Conservation (phyloP, 1,284 basidiomycete genomes). For the Ustilago trichophora region DNA sequence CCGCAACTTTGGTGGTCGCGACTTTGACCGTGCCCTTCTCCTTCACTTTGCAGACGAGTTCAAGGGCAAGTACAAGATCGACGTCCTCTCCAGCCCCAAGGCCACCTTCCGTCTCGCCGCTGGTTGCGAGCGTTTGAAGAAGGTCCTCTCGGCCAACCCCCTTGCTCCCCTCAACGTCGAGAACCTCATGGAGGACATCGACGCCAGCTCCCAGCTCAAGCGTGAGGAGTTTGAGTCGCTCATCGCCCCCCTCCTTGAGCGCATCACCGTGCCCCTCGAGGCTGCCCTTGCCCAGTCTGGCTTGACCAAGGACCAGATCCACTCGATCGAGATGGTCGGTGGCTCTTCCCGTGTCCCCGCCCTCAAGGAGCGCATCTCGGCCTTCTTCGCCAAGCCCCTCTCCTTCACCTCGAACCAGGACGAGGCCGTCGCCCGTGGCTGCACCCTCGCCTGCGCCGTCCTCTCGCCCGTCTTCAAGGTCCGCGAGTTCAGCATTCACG, state of each 20-base stretch:
- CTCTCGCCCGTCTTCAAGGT: slow-evolving; percentile 66
- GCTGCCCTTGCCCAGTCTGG: slow-evolving; percentile 61
- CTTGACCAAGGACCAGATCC: slow-evolving; percentile 62
- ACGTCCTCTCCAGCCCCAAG: slow-evolving; percentile 64
- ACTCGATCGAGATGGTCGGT: slow-evolving; percentile 64
- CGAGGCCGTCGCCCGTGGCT: slow-evolving; percentile 63
- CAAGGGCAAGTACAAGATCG: slow-evolving; percentile 67
- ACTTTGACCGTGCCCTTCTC: slow-evolving; percentile 66
- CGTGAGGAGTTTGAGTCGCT: slow-evolving; percentile 65
- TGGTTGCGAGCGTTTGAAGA: slow-evolving; percentile 66
- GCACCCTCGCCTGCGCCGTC: slow-evolving; percentile 65
- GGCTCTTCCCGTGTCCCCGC: slow-evolving; percentile 65
- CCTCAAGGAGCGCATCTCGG: slow-evolving; percentile 61
- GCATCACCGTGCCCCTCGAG: slow-evolving; percentile 58
- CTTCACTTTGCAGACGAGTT: slow-evolving; percentile 65
- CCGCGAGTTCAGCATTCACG: slow-evolving; percentile 65
- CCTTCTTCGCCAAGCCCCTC: slow-evolving; percentile 57
- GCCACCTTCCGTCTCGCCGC: slow-evolving; percentile 64
- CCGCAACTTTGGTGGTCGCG: slow-evolving; percentile 66
- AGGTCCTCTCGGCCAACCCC: slow-evolving; percentile 66
- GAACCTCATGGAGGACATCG: slow-evolving; percentile 66
- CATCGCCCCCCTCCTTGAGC: slow-evolving; percentile 60
- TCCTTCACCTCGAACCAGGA: slow-evolving; percentile 66
- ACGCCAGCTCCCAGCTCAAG: slow-evolving; percentile 64
- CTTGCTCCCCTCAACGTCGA: slow-evolving; percentile 66